phyloP scores from a whole-genome alignment of 805 yeast genomes.

The Sugiyamaella marilandica region DNA sequence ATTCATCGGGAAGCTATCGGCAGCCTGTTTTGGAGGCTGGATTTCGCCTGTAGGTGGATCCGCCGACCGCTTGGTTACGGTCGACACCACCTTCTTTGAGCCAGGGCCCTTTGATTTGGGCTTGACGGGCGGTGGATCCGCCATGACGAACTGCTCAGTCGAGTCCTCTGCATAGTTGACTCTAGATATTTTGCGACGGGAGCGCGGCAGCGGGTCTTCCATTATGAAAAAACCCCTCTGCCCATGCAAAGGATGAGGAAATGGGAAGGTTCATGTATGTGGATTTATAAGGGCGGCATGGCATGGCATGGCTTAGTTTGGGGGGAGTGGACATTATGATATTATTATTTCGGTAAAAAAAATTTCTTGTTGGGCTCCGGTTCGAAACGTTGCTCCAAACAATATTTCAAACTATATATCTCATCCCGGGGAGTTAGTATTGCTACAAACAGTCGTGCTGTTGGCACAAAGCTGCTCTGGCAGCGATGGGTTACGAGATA shows the following conservation, averaged over 20 bases:
- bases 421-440: too few species aligned
- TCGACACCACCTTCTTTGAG: constrained; percentile 3
- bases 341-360: too few species aligned
- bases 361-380: too few species aligned
- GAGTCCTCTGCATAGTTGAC: constrained; percentile 28
- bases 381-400: too few species aligned
- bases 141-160: constrained; percentile 2
- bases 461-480: too few species aligned
- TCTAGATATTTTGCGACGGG: constrained; percentile 20
- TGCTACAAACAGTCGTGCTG: too few species aligned
- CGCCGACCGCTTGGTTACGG: not conserved
- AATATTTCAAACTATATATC: too few species aligned
- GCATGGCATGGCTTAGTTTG: not conserved
- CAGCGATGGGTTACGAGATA: too few species aligned
- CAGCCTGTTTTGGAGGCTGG: constrained; percentile 1
- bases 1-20: constrained; percentile 22
- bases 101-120: not conserved
- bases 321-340: too few species aligned
- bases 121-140: constrained; percentile 1
- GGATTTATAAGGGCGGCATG: not conserved
- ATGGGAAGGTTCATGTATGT: not conserved
- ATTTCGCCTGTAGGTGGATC: not conserved
- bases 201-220: constrained; percentile 1
- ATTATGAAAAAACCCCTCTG: not conserved
- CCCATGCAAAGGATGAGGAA: not conserved